These are phyloP conservation scores for Entomortierella parvispora DNA, from an alignment of 192 early-diverging fungal species.

Conservation along the genomic window DNA sequence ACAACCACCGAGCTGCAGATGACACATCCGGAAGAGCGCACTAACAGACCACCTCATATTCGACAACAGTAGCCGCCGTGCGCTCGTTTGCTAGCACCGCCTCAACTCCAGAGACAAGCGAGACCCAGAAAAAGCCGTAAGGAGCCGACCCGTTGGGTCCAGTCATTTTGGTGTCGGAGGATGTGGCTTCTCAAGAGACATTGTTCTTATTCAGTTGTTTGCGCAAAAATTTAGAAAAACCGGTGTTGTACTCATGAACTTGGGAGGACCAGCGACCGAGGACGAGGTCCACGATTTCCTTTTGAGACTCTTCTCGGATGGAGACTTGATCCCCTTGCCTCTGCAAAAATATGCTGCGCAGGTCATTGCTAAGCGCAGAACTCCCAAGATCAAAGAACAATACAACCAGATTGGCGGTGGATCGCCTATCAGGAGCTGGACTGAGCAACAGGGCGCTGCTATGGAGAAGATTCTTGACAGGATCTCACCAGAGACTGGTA, in stretches of 20 bases:
- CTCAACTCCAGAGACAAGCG: conserved; percentile 8
- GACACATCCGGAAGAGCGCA: too few species aligned
- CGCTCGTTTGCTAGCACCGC: conserved; percentile 21
- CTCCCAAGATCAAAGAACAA: conserved; percentile 87
- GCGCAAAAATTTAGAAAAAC: conserved; percentile 54
- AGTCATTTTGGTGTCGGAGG: too few species aligned
- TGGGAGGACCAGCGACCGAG: conserved; percentile 88
- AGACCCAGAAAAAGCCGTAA: conserved; percentile 36
- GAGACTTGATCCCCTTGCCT: conserved; percentile 92
- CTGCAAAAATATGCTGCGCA: conserved; percentile 77
- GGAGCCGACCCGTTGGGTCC: not conserved
- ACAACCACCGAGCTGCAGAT: too few species aligned
- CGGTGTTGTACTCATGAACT: conserved; percentile 91
- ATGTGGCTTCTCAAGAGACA: too few species aligned
- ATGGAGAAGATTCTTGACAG: conserved; percentile 82
- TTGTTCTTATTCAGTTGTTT: not conserved
- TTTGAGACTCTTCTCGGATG: conserved; percentile 85
- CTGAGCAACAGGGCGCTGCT: conserved; percentile 81
- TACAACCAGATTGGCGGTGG: conserved; percentile 95
- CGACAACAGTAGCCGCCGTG: conserved; percentile 6
- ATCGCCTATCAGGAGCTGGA: conserved; percentile 93
- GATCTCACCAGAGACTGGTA: conserved; percentile 80
- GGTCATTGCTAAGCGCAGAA: conserved; percentile 84
- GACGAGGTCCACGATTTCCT: conserved; percentile 86
- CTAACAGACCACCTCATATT: not conserved